These are phyloP conservation scores for Malus asiatica DNA, from an alignment of 306 rosid genomes.

Conservation along the genomic window DNA sequence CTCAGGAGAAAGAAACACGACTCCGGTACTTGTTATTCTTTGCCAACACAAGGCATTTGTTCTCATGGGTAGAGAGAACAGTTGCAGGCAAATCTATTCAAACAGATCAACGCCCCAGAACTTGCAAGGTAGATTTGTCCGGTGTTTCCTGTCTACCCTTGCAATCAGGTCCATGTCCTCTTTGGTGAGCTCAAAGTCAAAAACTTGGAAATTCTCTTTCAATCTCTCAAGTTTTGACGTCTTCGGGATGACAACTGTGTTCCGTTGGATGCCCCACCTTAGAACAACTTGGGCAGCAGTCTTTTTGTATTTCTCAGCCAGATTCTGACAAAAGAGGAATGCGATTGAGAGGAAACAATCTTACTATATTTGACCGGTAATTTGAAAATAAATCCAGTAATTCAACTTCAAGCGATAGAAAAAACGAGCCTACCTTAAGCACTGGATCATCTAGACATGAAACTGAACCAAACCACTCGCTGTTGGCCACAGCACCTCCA, in stretches of 20 bases:
- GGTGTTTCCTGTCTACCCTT: too few relatives aligned
- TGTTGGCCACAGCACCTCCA: conserved; percentile 81
- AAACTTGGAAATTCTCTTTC: too few relatives aligned
- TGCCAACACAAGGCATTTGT: background rate
- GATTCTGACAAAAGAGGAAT: conserved; percentile 32
- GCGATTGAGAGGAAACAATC: background rate
- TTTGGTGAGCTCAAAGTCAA: too few relatives aligned
- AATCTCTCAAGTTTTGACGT: too few relatives aligned
- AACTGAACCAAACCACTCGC: conserved; percentile 71
- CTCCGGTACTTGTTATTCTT: background rate
- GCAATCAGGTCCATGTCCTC: too few relatives aligned
- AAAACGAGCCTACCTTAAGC: conserved; percentile 45
- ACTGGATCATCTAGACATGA: conserved; percentile 74
- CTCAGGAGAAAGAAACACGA: background rate
- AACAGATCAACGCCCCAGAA: too few relatives aligned
- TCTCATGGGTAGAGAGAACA: background rate
- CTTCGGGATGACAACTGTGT: too few relatives aligned
- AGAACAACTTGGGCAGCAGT: conserved; percentile 66
- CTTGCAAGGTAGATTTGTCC: too few relatives aligned
- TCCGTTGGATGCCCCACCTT: conserved; percentile 15
- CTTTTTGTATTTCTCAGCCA: conserved; percentile 66
- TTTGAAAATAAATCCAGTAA: background rate
- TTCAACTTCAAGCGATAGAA: background rate
- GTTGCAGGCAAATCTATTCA: conserved; percentile 2
- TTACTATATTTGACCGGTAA: background rate